Base-by-base conservation (phyloP, 495 filamentous ascomycete species). In the Neohortaea acidophila region DNA sequence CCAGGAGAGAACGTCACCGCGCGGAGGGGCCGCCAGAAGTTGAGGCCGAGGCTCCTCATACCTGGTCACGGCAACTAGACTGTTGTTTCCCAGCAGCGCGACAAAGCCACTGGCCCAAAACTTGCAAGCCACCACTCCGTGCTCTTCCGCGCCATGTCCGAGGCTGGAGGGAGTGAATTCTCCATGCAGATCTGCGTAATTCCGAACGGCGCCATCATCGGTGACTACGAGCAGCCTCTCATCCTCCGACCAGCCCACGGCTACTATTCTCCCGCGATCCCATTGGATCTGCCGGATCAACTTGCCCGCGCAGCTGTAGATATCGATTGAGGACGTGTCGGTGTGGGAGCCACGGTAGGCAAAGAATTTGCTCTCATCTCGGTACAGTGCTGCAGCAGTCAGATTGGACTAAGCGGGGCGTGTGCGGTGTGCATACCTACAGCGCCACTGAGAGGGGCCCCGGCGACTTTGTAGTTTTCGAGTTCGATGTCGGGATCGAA, bases 81-180 rank as follows among this genome's bases (percentile, higher is more conserved):
- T 70, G 51, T 94, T 94, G 58, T 94, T 92, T 3, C 75, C 72
- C 10, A 96, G 69, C 19, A 96, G 68, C n/a, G 84, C 89, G 19
- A 96, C 87, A 53, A 96, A 85, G 12, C 89, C 89, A 14, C 76
- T 75, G 15, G 75, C 71, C 71, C 87, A 97, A 58, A 97, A 97
- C 40, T 75, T 78, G 59, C 86, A 94, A 21, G 75, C 77, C 48
- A 70, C 69, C 25, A 97, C 87, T 18, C 86, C 82, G 51, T 76
- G 73, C 37, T 92, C 78, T 51, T 94, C 89, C 11, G 84, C 76
- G 12, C 79, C 78, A 72, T 82, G 55, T 28, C 89, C 89, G 2
- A 97, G 67, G n/a, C 81, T 82, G 58, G 96, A 97, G 44, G 93
- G 85, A 2, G 77, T 83, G 57, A 97, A 97, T 49, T 96, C 86